Evolutionary conservation across 176 grass and related monocot species (phyloP), one percentile per base, ranked within the genome.

Genomic region (Avena insularis): DNA sequence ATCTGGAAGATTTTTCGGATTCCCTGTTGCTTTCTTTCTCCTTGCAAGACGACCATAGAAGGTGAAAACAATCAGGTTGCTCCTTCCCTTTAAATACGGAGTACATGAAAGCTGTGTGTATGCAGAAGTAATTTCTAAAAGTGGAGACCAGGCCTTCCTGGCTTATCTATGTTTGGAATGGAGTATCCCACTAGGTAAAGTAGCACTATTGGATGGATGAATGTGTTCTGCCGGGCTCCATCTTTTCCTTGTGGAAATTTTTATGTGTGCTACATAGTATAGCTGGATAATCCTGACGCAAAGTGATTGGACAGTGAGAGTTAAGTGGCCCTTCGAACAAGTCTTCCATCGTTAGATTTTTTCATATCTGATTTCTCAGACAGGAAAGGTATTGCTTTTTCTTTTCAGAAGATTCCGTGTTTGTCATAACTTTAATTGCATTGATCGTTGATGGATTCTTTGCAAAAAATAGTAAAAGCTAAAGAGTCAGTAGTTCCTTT

Each of bases 231-330:
- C 79, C 79, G 69, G 68, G 79, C 76, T 87, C 80, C 83, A 36
- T 92, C 89, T 79, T 80, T 89, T 38, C 40, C 80, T 70, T 90
- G 79, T 79, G 75, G 16, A 79, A 91, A 91, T 55, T 77, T 92
- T 49, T 87, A 87, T 85, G 49, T 89, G 38, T 23, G 89, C 29
- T 89, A 82, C 64, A 73, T 95, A 66, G 69, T 69, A 36, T 85
- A 82, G 33, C 82, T 83, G 80, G 83, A 92, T 35, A 62, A 21
- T 35, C 71, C 31, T 78, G 38, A 72, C 46, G 85, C 83, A 50
- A 82, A 87, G 50, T 77, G 80, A 45, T 79, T 87, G 72, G 82
- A 87, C 47, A 20, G 13, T 77, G 9, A 88, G 45, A 95, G 40
- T 25, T 87, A 76, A 89, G 51, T 49, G 74, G 2, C 74, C 9